These are phyloP conservation scores for Xylaria sp. DNA, from an alignment of 2,329 filamentous ascomycete genomes.

Conservation along the genomic window DNA sequence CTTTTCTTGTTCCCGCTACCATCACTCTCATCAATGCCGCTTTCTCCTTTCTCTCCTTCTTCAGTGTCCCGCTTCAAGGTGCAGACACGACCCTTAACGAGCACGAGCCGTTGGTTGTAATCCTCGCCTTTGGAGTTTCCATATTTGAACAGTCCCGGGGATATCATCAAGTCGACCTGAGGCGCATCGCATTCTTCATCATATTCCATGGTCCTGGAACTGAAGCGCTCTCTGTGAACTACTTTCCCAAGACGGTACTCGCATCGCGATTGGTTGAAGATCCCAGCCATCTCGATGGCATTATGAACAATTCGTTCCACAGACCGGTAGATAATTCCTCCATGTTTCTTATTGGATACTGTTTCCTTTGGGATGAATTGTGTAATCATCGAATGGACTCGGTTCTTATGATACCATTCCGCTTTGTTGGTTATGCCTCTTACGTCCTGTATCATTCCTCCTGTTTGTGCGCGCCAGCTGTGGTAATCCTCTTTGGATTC, in stretches of 20 bases:
- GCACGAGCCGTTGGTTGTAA: slow-evolving; percentile 15
- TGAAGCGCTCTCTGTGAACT: not conserved
- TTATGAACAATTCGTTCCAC: slow-evolving; percentile 24
- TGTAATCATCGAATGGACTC: not conserved
- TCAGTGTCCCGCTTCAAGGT: not conserved
- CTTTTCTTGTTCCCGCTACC: too few relatives aligned
- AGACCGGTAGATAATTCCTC: too few relatives aligned
- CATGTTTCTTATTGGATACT: too few relatives aligned
- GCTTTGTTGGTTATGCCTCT: not conserved
- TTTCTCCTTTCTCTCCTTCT: not conserved
- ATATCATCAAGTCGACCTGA: slow-evolving; percentile 20
- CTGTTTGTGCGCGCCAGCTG: slow-evolving; percentile 21
- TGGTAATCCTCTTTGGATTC: not conserved
- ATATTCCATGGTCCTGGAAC: slow-evolving; percentile 6
- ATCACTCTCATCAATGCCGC: not conserved
- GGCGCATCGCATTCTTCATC: not conserved
- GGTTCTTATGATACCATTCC: not conserved
- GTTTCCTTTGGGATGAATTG: not conserved
- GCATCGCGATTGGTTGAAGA: slow-evolving; percentile 29
- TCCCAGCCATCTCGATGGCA: slow-evolving; percentile 20
- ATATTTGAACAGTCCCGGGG: slow-evolving; percentile 7
- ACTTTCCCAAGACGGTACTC: not conserved
- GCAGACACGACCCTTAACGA: slow-evolving; percentile 21
- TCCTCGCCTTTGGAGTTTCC: slow-evolving; percentile 22
- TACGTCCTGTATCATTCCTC: not conserved